Base-by-base conservation (phyloP, 2,329 filamentous ascomycete genomes). In the Penicillium sp. region DNA sequence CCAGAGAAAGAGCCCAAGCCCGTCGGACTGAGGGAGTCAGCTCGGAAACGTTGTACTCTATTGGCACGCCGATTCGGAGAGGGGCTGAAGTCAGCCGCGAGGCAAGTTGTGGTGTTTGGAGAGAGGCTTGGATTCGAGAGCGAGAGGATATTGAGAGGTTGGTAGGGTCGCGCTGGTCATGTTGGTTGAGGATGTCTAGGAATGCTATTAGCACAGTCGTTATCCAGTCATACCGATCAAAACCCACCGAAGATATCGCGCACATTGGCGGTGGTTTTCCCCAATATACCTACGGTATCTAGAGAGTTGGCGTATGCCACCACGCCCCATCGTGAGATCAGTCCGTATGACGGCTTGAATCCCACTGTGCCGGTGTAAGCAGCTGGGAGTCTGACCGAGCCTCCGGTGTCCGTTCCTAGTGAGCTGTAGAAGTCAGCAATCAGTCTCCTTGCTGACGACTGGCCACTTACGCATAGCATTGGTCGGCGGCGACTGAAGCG, bases 251-350 rank as follows among this genome's bases (percentile, higher is more conserved):
- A 87, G 8, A 88, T 70, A 42, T 79, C 70, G 39, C 79, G 77
- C 6, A 89, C 81, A 2, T 70, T 72, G n/a, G 70, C 72, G 0
- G 86, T 83, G 4, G 78, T 79, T 47, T 72, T 77, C 0, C 87
- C 86, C 43, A 96, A 66, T 4, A 96, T 81, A 0, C 93, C 93
- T 9, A 97, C 91, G 0, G 93, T 96, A 70, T 97, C 93, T 9
- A 97, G 79, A 2, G 91, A 96, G 73, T 97, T 96, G 9, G 93
- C 93, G 71, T 97, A 97, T 15, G 91, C 89, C 49, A 97, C 85
- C 2, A 97, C 90, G 1, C 93, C 93, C 80, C 87, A 91, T 58
- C 93, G 83, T 44, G 91, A 96, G 31, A 97, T 75, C 77, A 93
- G 83, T 17, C 93, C 93, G 70, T 97, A 97, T 29, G 90, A 94